These are phyloP conservation scores for Phanerochaete sordida DNA, from an alignment of 768 basidiomycete species.

Conservation along the genomic window DNA sequence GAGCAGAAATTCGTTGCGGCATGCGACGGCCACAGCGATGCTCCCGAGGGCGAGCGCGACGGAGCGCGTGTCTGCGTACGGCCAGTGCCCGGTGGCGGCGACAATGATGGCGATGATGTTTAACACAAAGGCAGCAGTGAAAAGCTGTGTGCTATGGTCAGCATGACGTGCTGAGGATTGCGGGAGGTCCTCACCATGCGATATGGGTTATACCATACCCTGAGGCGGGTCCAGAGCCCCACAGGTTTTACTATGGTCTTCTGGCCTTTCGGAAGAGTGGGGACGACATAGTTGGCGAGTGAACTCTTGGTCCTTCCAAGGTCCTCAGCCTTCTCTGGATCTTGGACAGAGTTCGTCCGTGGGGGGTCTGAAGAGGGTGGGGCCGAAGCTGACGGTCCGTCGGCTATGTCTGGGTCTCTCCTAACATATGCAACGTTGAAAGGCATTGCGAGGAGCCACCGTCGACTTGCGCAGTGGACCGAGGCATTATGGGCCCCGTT, in stretches of 20 bases:
- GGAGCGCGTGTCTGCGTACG: slow-evolving; percentile 61
- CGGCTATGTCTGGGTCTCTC: too few relatives aligned
- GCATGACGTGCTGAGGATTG: too few relatives aligned
- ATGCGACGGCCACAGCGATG: slow-evolving; percentile 63
- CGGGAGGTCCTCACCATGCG: slow-evolving; percentile 1
- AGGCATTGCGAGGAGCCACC: too few relatives aligned
- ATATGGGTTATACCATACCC: slow-evolving; percentile 15
- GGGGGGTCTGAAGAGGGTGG: too few relatives aligned
- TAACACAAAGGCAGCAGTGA: slow-evolving; percentile 53
- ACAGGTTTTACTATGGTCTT: slow-evolving; percentile 8
- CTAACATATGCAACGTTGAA: too few relatives aligned
- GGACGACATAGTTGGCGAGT: slow-evolving; percentile 8
- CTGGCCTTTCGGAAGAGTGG: slow-evolving; percentile 11
- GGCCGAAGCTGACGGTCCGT: too few relatives aligned
- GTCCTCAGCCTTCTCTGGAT: slow-evolving; percentile 11
- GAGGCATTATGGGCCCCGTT: too few relatives aligned
- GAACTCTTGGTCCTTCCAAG: slow-evolving; percentile 1
- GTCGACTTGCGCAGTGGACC: too few relatives aligned
- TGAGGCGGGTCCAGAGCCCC: slow-evolving; percentile 5
- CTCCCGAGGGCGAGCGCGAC: slow-evolving; percentile 76
- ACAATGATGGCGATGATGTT: slow-evolving; percentile 60
- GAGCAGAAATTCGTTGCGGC: slow-evolving; percentile 81
- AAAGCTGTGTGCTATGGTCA: slow-evolving; percentile 22
- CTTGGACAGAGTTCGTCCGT: slow-evolving; percentile 3
- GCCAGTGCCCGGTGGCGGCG: slow-evolving; percentile 48